Base-by-base conservation (phyloP, 2,329 filamentous ascomycete genomes). In the Scleromitrula shiraiana region DNA sequence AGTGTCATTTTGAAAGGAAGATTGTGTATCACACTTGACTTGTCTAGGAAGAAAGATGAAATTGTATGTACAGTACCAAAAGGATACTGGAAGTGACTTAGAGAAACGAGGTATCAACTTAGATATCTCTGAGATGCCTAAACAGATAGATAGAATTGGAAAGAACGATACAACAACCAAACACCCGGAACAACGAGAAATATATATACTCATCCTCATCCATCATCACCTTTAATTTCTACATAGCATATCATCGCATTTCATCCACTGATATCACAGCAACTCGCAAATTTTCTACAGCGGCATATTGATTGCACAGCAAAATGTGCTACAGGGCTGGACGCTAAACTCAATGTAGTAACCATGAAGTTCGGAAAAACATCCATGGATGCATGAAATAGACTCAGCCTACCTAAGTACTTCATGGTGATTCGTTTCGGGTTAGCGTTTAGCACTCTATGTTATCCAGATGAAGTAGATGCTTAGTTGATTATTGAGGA, bases 1-100 rank as follows among this genome's bases (percentile, higher is more conserved):
- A 68, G 29, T 24, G 53, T 48, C 57, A 60, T 60, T 10, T 32
- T 44, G 10, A 32, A n/a, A 9, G 27, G 20, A 38, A 26, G 37
- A 2, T 20, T 27, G 26, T 12, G n/a, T 15, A 15, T 7, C 14
- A n/a, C 10, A n/a, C 33, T 14, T n/a, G 20, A 20, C 20, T n/a
- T 1, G 17, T 10, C 15, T 37, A 19, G 17, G 19, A 19, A 37
- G 9, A n/a, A n/a, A n/a, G n/a, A n/a, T n/a, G n/a, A n/a, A n/a
- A n/a, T n/a, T n/a, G n/a, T n/a, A n/a, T n/a, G n/a, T n/a, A n/a
- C n/a, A n/a, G n/a, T n/a, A n/a, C n/a, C n/a, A n/a, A n/a, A n/a
- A n/a, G n/a, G n/a, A n/a, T n/a, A n/a, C n/a, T n/a, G n/a, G n/a
- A n/a, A n/a, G n/a, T n/a, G n/a, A n/a, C n/a, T n/a, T n/a, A n/a